Evolutionary conservation across 352 stramenopile genomes (phyloP), one percentile per base, ranked within the genome.

Genomic region (Globisporangium takayamanum): DNA sequence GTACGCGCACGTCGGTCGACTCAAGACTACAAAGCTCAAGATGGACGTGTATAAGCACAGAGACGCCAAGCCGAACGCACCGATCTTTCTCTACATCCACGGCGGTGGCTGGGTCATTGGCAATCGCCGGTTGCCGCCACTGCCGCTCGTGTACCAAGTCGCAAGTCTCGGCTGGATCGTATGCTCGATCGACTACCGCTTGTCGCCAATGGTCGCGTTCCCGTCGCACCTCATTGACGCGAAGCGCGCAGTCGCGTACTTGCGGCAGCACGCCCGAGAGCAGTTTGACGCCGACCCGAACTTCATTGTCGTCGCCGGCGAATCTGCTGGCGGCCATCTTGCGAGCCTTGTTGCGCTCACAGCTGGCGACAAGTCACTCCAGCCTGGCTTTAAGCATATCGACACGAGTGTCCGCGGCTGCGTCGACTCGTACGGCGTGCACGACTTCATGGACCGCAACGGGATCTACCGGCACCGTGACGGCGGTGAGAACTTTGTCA

Each of bases 21-120:
- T 76, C 62, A 74, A 70, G 50, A 84, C 76, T n/a, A 84, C 70
- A 7, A 47, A 58, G 15, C 61, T 92, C 42, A 68, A 74, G 16
- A 92, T 92, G 82, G 79, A 92, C 50, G 74, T 92, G 36, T 92
- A 85, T 72, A 86, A 80, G 55, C 71, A 83, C 54, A 60, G 51
- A 28, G 60, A 77, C 49, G 74, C 73, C 5, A 63, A 66, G 11
- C 53, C 70, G 5, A 88, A 88, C 20, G 76, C 80, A n/a, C 82
- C 82, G 1, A 84, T 92, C 48, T 36, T 92, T 30, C 51, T 92
- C 28, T 92, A 89, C 57, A 77, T 92, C 52, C 82, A 92, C 59
- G 82, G 82, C n/a, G 82, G 82, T n/a, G 80, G 68, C 5, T 92
- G 82, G 82, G 63, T 90, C 55, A 67, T 89, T 59, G 81, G 82